Base-by-base conservation (phyloP, 1,139 yeast genomes). In the Pichia sp. region DNA sequence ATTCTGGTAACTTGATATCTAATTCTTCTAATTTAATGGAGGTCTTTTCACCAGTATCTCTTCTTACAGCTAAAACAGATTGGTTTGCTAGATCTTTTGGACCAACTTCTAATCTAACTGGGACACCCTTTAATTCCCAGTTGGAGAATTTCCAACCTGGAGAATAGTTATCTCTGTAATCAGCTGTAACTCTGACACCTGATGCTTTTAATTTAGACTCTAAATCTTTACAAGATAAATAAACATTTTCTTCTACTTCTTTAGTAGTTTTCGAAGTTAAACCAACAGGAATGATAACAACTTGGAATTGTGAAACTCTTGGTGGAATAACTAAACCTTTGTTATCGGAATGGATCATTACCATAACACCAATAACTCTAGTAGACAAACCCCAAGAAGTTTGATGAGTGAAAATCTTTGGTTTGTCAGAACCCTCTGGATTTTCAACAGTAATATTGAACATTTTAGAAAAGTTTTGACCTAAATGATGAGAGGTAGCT, bases 341-440 rank as follows among this genome's bases (percentile, higher is more conserved):
- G 75, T 94, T 90, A 69, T 94, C 99, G 36, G 97, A 89, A 67
- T 94, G 99, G 50, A 89, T 80, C 99, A 94, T 94, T 51, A 87
- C 85, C 98, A 92, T 92, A 56, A 94, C 98, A 75, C 99, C 99
- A 64, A 94, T 90, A 54, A 85, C 95, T 70, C 99, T 87, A 51
- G 99, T 94, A 40, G 97, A 89, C 59, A 92, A 74, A 69, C 99
- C 99, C 99, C 99, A 94, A 10, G 97, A 90, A 75, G 94, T 94
- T 72, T 94, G 99, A 79, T 82, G 87, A 30, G 95, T 97, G 60
- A 71, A 78, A 42, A 89, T 71, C 70, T 87, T 86, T 63, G 94
- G 94, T 65, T 85, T 82, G 52, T 86, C 95, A 22, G 87, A 65
- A 43, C 90, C 94, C 51, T 84, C 86, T 55, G 99, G 98, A 67